Conservation (phyloP, 768 basidiomycete genomes). For the Agaricus bisporus region DNA sequence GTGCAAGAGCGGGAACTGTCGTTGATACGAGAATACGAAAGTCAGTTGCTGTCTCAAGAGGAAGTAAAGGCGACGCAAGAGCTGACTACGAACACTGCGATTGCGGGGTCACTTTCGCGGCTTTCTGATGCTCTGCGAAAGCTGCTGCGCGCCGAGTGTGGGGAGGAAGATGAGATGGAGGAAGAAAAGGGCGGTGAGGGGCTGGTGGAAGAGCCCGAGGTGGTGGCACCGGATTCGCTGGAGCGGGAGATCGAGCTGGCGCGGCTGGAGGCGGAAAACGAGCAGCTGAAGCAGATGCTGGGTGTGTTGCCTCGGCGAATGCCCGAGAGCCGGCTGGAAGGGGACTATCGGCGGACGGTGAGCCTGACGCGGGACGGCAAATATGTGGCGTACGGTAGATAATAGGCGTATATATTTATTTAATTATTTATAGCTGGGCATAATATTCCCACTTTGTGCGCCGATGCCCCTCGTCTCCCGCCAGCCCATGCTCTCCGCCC, state of each 20-base stretch:
- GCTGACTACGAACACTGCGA: conserved; percentile 54
- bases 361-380: conserved; percentile 7
- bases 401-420: too few species aligned
- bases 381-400: conserved; percentile 7
- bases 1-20: conserved; percentile 90
- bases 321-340: conserved; percentile 7
- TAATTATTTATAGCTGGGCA: neutral
- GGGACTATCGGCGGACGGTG: conserved; percentile 5
- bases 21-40: conserved; percentile 86
- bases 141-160: conserved; percentile 61
- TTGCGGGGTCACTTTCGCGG: conserved; percentile 64
- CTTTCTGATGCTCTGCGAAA: conserved; percentile 65
- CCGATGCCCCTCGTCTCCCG: conserved; percentile 9
- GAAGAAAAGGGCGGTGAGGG: conserved; percentile 20
- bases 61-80: conserved; percentile 56
- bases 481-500: conserved; percentile 17
- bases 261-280: conserved; percentile 84
- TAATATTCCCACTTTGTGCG: neutral
- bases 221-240: conserved; percentile 66
- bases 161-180: conserved; percentile 46
- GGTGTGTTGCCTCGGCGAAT: conserved; percentile 31
- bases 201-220: conserved; percentile 24
- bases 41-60: conserved; percentile 70
- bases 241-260: conserved; percentile 90
- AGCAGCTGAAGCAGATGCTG: conserved; percentile 67